Conservation (phyloP, 257 asterid genomes). For the Galeopsis tetrahit region DNA sequence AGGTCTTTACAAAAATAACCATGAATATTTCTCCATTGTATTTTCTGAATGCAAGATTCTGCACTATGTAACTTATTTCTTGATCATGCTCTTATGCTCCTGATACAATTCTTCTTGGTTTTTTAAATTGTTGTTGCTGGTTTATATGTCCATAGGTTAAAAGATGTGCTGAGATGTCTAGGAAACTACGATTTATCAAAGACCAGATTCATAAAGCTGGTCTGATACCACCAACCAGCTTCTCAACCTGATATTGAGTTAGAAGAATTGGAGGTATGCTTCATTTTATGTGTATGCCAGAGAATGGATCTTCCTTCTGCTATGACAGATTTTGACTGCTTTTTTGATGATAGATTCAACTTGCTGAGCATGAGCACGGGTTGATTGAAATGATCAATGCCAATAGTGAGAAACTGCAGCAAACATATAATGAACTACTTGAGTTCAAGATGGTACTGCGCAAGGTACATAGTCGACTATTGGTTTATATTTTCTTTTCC, state of each 20-base stretch:
- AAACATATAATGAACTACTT: conserved; percentile 86
- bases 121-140: conserved; percentile 27
- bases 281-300: conserved; percentile 15
- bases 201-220: conserved; percentile 96
- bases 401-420: conserved; percentile 84
- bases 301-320: conserved; percentile 12
- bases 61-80: conserved; percentile 8
- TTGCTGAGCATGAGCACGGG: conserved; percentile 95
- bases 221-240: conserved; percentile 60
- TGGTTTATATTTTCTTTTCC: conserved; percentile 27
- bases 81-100: conserved; percentile 16
- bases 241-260: conserved; percentile 87
- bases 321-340: conserved; percentile 10
- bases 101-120: conserved; percentile 27
- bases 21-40: conserved; percentile 16
- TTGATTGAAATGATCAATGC: conserved; percentile 90
- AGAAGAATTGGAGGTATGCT: conserved; percentile 87
- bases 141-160: conserved; percentile 64
- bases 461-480: conserved; percentile 61
- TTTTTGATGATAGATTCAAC: conserved; percentile 61
- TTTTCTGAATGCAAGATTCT: neutral
- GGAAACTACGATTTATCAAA: conserved; percentile 87
- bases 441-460: conserved; percentile 97
- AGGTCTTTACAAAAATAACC: neutral
- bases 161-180: conserved; percentile 99